Conservation (phyloP, 176 grass and related monocot species). For the Dendrocalamus sinicus region DNA sequence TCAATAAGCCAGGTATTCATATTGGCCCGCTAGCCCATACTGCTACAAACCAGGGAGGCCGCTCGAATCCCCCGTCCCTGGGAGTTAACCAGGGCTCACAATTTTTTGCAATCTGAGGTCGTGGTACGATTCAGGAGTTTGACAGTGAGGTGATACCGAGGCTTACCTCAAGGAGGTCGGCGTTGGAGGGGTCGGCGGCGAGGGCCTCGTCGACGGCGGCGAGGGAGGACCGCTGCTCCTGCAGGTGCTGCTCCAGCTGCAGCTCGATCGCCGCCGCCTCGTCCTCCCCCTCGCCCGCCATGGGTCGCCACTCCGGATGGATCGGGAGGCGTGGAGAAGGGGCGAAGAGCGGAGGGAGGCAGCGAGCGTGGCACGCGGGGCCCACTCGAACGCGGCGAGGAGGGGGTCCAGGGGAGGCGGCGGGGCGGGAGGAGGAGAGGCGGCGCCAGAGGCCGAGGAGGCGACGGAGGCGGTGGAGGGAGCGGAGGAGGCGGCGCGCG, state of each 20-base stretch:
- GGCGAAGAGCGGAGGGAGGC: neutral
- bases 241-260: conserved; percentile 84
- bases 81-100: neutral
- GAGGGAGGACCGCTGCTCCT: conserved; percentile 87
- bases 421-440: too few relatives aligned
- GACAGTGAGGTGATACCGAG: neutral
- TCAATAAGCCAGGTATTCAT: too few relatives aligned
- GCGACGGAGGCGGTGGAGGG: too few relatives aligned
- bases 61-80: neutral
- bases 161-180: conserved; percentile 71
- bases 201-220: conserved; percentile 86
- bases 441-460: too few relatives aligned
- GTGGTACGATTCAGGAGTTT: neutral
- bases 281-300: conserved; percentile 56
- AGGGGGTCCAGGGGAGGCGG: too few relatives aligned
- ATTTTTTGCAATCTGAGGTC: neutral
- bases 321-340: neutral
- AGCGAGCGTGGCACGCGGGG: too few relatives aligned
- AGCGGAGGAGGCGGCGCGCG: too few relatives aligned
- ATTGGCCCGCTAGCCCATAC: too few relatives aligned
- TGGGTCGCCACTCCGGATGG: conserved; percentile 3
- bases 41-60: neutral
- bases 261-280: conserved; percentile 65
- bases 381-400: too few relatives aligned
- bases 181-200: conserved; percentile 67